A percentile compares a stretch with the other conserved stretches of the same genome.
phyloP scores from a whole-genome alignment of 257 asterid genomes.

The Primulina huaijiensis region DNA sequence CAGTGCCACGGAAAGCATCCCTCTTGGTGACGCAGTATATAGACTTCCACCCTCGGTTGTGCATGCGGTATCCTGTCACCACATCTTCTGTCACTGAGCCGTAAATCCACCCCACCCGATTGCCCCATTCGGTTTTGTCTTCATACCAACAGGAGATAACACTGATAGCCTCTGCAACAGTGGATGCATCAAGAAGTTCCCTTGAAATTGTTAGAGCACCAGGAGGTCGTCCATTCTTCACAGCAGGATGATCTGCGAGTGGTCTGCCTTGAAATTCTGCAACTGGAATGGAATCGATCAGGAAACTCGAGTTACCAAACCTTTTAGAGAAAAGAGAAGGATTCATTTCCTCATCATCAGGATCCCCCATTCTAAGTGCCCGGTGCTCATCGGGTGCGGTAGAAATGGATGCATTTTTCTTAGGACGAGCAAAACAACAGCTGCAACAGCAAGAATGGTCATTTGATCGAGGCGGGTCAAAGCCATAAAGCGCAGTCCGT shows the following conservation, averaged over 20 bases:
- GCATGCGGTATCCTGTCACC: conserved; percentile 51
- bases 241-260: conserved; percentile 49
- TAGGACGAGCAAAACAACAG: neutral
- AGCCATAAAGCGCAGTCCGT: neutral
- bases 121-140: conserved; percentile 53
- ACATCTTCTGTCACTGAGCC: conserved; percentile 50
- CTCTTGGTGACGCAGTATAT: conserved; percentile 42
- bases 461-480: neutral
- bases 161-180: conserved; percentile 43
- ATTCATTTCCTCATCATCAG: conserved; percentile 39
- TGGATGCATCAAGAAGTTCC: conserved; percentile 42
- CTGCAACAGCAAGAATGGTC: neutral
- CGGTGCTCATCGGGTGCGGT: neutral
- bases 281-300: conserved; percentile 42
- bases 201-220: conserved; percentile 35
- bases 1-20: conserved; percentile 47
- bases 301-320: conserved; percentile 41
- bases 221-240: conserved; percentile 45
- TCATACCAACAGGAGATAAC: conserved; percentile 52
- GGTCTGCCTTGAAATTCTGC: conserved; percentile 51
- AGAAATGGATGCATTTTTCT: neutral
- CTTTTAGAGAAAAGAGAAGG: conserved; percentile 37
- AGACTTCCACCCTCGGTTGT: conserved; percentile 48
- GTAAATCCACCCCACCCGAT: conserved; percentile 48
- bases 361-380: conserved; percentile 2